Base-by-base conservation (phyloP, 148 eudicot genomes). In the Salicornia ramosissima region DNA sequence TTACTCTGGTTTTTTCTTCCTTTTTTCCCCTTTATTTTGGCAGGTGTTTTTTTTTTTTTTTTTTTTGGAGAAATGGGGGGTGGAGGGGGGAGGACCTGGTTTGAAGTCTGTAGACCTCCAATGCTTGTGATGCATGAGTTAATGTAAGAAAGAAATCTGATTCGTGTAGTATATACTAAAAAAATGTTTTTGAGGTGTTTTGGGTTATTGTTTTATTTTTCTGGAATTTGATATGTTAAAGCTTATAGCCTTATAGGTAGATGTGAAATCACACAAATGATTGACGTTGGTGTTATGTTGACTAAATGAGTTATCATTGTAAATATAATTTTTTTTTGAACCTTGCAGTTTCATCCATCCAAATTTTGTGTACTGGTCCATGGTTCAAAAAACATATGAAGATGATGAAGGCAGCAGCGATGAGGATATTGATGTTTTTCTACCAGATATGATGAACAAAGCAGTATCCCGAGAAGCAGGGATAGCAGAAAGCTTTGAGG, bases 321-420 rank as follows among this genome's bases (percentile, higher is more conserved):
- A 11, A 19, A 61, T 18, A 28, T 16, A 36, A 5, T 18, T 60
- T 65, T 21, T 25, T 56, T 65, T n/a, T n/a, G n/a, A n/a, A 31
- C 12, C 60, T 62, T 83, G 82, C 79, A 94, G 97, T 69, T 94
- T 64, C 74, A 86, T 94, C 64, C 83, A 89, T 26, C 97, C 99
- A 54, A 83, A 72, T 73, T 94, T 83, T 67, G 79, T 91, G 9
- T 89, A 82, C 79, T 88, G 99, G 99, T 86, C 90, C 59, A 86
- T 89, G 88, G 97, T 91, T 45, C 81, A 76, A 72, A 85, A 83
- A 46, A 72, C 83, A 2, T 89, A 86, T 54, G 92, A 90, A n/a
- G 84, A 85, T 5, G 93, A 82, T 0, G 93, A 80, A 22, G 83
- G 61, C 30, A 75, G 78, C 45, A 83, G 78, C 31, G 90, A 87